Conservation (phyloP, 306 rosid species). For the Spatholobus suberectus region DNA sequence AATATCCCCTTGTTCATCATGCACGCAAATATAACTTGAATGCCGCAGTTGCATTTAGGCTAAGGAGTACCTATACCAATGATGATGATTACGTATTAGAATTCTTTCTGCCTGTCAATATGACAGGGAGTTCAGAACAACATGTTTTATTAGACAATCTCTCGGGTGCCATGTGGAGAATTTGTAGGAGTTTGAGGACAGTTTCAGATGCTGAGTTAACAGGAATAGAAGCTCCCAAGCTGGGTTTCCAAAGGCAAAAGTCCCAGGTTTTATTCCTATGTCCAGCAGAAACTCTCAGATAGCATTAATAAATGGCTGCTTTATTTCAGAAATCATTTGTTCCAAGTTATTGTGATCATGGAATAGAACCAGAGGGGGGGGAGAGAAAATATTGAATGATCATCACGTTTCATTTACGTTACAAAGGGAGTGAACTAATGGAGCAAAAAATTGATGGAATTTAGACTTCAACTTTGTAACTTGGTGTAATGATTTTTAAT, state of each 20-base stretch:
- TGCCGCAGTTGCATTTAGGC: constrained; percentile 89
- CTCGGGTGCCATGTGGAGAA: constrained; percentile 88
- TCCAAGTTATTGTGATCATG: constrained; percentile 22
- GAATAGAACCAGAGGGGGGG: not conserved
- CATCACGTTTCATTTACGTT: constrained; percentile 14
- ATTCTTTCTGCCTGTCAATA: constrained; percentile 86
- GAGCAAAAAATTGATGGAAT: not conserved
- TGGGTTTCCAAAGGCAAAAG: constrained; percentile 50
- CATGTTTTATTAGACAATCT: constrained; percentile 86
- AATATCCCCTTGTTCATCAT: constrained; percentile 92
- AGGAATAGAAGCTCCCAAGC: constrained; percentile 45
- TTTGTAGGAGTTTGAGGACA: constrained; percentile 85
- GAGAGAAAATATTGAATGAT: not conserved
- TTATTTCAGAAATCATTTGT: constrained; percentile 60
- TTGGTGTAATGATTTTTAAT: constrained; percentile 21
- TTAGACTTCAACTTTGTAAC: constrained; percentile 25
- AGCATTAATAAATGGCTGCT: constrained; percentile 40
- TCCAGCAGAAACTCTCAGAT: constrained; percentile 56
- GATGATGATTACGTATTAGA: constrained; percentile 88
- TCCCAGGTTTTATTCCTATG: constrained; percentile 37
- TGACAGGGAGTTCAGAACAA: constrained; percentile 83
- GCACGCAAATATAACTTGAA: constrained; percentile 87
- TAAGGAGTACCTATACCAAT: constrained; percentile 85
- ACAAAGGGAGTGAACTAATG: no score
- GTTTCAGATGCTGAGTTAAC: constrained; percentile 73